phyloP scores from a whole-genome alignment of 176 grass and related monocot species.

The Pontederia crassipes region DNA sequence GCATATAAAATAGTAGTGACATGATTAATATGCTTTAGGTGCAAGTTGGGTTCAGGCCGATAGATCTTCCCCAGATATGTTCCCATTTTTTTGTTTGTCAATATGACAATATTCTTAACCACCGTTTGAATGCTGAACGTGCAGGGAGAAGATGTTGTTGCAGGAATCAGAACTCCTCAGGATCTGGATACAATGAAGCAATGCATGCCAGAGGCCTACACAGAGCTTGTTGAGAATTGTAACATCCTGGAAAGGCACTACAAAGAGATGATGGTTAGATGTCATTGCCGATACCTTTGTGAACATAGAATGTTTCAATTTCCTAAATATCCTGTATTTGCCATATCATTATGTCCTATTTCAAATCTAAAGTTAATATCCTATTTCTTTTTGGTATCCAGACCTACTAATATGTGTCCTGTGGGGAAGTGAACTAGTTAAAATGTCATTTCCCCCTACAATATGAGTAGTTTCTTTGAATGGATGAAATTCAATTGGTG shows the following conservation, averaged over 20 bases:
- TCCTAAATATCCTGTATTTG: neutral
- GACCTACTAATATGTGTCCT: too few relatives aligned
- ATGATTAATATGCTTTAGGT: too few relatives aligned
- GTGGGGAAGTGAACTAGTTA: too few relatives aligned
- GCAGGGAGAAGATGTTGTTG: slow-evolving; percentile 96
- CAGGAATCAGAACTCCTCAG: slow-evolving; percentile 89
- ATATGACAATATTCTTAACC: too few relatives aligned
- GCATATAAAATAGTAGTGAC: too few relatives aligned
- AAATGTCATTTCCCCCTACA: too few relatives aligned
- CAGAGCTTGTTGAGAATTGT: slow-evolving; percentile 88
- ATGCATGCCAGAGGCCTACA: slow-evolving; percentile 57
- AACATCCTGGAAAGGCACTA: slow-evolving; percentile 85
- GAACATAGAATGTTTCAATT: neutral
- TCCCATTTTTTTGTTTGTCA: too few relatives aligned
- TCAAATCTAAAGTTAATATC: neutral
- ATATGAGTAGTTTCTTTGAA: neutral
- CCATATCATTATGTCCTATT: neutral
- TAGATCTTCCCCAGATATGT: too few relatives aligned
- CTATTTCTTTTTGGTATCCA: too few relatives aligned
- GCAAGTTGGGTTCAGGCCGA: too few relatives aligned
- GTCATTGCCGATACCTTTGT: slow-evolving; percentile 9
- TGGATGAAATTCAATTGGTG: neutral
- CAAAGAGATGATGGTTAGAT: slow-evolving; percentile 91
- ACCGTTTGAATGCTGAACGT: too few relatives aligned
- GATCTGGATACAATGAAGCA: slow-evolving; percentile 72